phyloP scores from a whole-genome alignment of 1,139 yeast species.

The Lodderomyces beijingensis region DNA sequence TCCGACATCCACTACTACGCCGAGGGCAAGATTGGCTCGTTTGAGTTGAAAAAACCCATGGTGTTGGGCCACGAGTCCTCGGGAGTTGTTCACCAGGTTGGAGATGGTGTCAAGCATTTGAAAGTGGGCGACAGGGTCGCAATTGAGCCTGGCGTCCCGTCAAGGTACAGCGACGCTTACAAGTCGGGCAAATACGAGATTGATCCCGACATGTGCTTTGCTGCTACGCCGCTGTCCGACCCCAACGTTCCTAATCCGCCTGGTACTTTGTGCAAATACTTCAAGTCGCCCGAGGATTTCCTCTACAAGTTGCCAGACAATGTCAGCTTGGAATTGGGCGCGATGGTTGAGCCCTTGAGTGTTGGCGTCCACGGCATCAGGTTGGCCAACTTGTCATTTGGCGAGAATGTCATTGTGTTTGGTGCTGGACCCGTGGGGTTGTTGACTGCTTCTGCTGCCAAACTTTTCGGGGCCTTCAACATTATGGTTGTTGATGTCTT shows the following conservation, averaged over 20 bases:
- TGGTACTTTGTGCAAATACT: conserved; percentile 75
- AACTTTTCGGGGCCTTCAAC: conserved; percentile 75
- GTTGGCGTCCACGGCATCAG: conserved; percentile 85
- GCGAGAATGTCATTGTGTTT: conserved; percentile 71
- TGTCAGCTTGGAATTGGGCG: conserved; percentile 80
- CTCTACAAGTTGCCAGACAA: conserved; percentile 74
- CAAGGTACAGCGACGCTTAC: conserved; percentile 69
- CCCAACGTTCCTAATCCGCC: conserved; percentile 43
- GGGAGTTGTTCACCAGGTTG: conserved; percentile 67
- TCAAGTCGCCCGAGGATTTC: conserved; percentile 77
- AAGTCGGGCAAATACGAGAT: conserved; percentile 73
- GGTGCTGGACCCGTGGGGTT: conserved; percentile 97
- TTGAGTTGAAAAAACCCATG: conserved; percentile 60
- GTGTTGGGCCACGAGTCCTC: conserved; percentile 76
- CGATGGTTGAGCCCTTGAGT: conserved; percentile 80
- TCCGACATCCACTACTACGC: conserved; percentile 81
- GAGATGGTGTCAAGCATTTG: conserved; percentile 53
- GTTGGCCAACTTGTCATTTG: conserved; percentile 62
- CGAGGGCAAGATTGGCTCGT: conserved; percentile 75
- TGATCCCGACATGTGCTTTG: conserved; percentile 80
- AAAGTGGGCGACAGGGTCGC: conserved; percentile 81
- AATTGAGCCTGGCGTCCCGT: conserved; percentile 70
- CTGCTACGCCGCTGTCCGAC: conserved; percentile 66
- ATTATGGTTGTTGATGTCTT: conserved; percentile 64
- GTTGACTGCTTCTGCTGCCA: conserved; percentile 72